A percentile compares a stretch with the other conserved stretches of the same genome.
phyloP scores from a whole-genome alignment of 805 yeast genomes.

The Candida nemodendra region DNA sequence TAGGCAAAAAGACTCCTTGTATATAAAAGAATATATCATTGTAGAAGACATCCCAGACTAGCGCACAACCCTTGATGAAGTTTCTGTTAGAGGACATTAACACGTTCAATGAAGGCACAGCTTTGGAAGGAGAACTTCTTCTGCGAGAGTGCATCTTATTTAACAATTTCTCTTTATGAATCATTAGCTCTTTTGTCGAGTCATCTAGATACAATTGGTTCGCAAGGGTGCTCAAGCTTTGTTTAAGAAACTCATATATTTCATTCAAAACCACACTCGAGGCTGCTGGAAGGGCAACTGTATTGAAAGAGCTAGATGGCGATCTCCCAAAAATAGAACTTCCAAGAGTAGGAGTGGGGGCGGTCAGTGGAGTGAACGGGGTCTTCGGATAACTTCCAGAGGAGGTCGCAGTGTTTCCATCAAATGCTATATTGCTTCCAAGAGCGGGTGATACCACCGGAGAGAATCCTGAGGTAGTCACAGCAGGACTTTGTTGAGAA shows the following conservation, averaged over 20 bases:
- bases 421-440: neutral
- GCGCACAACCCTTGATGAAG: constrained; percentile 36
- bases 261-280: constrained; percentile 42
- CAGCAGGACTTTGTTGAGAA: constrained; percentile 3
- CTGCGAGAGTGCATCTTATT: constrained; percentile 1
- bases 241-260: constrained; percentile 42
- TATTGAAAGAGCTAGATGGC: constrained; percentile 16
- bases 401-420: neutral
- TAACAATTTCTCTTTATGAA: constrained; percentile 26
- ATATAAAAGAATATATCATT: constrained; percentile 55
- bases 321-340: constrained; percentile 14
- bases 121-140: constrained; percentile 32
- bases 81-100: constrained; percentile 14
- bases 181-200: constrained; percentile 27
- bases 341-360: constrained; percentile 25
- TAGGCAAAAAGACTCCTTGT: constrained; percentile 60
- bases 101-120: constrained; percentile 14
- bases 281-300: constrained; percentile 22
- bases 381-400: constrained; percentile 2
- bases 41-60: constrained; percentile 58
- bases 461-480: constrained; percentile 6
- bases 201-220: constrained; percentile 30
- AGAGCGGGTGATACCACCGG: constrained; percentile 10
- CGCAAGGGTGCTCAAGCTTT: constrained; percentile 37
- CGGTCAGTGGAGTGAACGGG: constrained; percentile 21